Percentiles rank a stretch among this genome's conserved stretches.
Conservation (phyloP, 2,329 filamentous ascomycete species). For the Cadophora gregata region DNA sequence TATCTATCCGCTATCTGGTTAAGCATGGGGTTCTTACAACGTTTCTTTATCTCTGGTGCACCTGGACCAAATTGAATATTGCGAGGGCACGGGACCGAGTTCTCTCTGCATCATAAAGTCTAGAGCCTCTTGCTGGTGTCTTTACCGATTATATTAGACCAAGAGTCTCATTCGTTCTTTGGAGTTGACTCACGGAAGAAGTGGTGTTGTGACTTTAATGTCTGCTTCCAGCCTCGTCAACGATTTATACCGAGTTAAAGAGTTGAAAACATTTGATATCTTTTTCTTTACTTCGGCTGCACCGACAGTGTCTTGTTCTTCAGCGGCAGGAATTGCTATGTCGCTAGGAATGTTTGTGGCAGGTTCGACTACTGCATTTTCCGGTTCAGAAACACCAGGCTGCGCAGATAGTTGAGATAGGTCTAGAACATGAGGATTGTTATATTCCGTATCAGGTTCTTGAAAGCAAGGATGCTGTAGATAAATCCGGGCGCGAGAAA, state of each 20-base stretch:
- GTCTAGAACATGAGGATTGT: too few relatives aligned
- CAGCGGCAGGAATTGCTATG: too few relatives aligned
- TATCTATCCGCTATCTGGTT: too few relatives aligned
- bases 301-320: too few relatives aligned
- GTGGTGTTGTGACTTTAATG: slow-evolving; percentile 19
- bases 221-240: slow-evolving; percentile 28
- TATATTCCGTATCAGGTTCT: too few relatives aligned
- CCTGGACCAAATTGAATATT: slow-evolving; percentile 46
- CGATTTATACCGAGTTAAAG: slow-evolving; percentile 28
- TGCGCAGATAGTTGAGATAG: too few relatives aligned
- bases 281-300: background rate
- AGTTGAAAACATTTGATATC: slow-evolving; percentile 24
- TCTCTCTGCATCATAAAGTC: slow-evolving; percentile 50
- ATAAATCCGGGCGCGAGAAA: too few relatives aligned
- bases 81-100: slow-evolving; percentile 43
- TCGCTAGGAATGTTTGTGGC: too few relatives aligned
- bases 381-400: too few relatives aligned
- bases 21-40: slow-evolving; percentile 44
- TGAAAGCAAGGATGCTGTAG: too few relatives aligned
- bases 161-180: background rate
- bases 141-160: slow-evolving; percentile 30
- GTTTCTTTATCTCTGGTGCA: slow-evolving; percentile 37
- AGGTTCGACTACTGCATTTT: too few relatives aligned
- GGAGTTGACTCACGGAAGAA: slow-evolving; percentile 25
- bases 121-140: slow-evolving; percentile 49